Evolutionary conservation across 441 rosid genomes (phyloP), one percentile per base, ranked within the genome.

Genomic region (Sinapis alba): DNA sequence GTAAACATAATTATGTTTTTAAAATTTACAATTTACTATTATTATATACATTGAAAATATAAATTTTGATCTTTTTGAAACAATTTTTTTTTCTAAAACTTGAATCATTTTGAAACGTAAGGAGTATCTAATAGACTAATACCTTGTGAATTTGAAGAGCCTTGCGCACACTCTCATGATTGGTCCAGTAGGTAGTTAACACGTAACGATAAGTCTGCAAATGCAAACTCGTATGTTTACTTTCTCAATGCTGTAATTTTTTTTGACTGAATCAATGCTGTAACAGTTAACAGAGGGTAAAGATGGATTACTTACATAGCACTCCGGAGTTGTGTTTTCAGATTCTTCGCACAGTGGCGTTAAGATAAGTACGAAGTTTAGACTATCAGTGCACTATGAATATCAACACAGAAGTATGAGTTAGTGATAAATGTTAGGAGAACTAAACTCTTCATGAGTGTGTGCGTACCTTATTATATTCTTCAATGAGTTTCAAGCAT

Each of bases 121-220:
- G n/a, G n/a, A n/a, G n/a, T n/a, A n/a, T n/a, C n/a, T n/a, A n/a
- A n/a, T n/a, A n/a, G n/a, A n/a, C n/a, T n/a, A n/a, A n/a, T n/a
- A n/a, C n/a, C n/a, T n/a, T n/a, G n/a, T 23, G 10, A 2, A 65
- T 68, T 2, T 68, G 60, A 54, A 93, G 87, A 16, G 89, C 90
- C 34, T 77, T 68, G 0, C 53, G 87, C 28, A 93, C 95, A 5
- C 62, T 73, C n/a, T 81, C 69, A 47, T 89, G 83, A 28, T 91
- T 85, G 27, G 51, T 81, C 97, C 98, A 91, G 5, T 78, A 77
- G 6, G 32, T 4, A 45, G 83, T 62, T 1, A 93, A 79, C 47
- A 81, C 7, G 76, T 79, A 79, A 4, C 65, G 47, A 16, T 84
- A 88, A 64, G 13, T 3, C 92, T 93, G 78, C 32, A 27, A 24